Conservation (phyloP, 164 flowering plant species). For the Magnolia officinalis region DNA sequence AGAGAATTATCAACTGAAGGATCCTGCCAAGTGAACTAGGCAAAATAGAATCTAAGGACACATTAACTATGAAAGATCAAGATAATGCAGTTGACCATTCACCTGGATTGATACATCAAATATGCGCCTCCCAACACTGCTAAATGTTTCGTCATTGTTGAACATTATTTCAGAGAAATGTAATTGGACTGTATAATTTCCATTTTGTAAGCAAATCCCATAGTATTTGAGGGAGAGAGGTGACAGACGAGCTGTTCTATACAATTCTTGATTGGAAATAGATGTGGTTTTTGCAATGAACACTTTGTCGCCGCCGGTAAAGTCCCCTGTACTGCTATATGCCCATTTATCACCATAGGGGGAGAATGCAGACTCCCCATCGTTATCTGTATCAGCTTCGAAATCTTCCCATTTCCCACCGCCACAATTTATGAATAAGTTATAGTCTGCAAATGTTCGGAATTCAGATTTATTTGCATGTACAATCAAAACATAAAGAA, state of each 20-base stretch:
- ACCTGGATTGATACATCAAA: constrained; percentile 21
- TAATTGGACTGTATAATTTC: constrained; percentile 15
- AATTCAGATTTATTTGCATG: not conserved
- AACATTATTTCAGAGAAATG: constrained; percentile 16
- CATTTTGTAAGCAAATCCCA: constrained; percentile 17
- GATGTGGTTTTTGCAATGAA: not conserved
- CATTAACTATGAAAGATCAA: no score
- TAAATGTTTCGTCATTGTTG: not conserved
- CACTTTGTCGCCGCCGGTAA: not conserved
- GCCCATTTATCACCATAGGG: constrained; percentile 12
- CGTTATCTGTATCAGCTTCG: constrained; percentile 5
- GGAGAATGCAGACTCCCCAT: not conserved
- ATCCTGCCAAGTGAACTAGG: not conserved
- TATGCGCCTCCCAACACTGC: constrained; percentile 9
- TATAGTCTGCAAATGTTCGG: constrained; percentile 7
- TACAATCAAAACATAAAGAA: not conserved
- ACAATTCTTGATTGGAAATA: constrained; percentile 5
- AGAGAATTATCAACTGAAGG: no score
- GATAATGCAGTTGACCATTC: not conserved
- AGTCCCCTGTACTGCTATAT: constrained; percentile 17
- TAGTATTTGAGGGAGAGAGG: constrained; percentile 19
- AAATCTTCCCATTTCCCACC: not conserved
- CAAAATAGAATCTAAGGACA: no score
- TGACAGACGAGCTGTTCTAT: constrained; percentile 13
- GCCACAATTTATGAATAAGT: constrained; percentile 15